phyloP scores from a whole-genome alignment of 2,329 filamentous ascomycete genomes.

The Fusarium coffeatum region DNA sequence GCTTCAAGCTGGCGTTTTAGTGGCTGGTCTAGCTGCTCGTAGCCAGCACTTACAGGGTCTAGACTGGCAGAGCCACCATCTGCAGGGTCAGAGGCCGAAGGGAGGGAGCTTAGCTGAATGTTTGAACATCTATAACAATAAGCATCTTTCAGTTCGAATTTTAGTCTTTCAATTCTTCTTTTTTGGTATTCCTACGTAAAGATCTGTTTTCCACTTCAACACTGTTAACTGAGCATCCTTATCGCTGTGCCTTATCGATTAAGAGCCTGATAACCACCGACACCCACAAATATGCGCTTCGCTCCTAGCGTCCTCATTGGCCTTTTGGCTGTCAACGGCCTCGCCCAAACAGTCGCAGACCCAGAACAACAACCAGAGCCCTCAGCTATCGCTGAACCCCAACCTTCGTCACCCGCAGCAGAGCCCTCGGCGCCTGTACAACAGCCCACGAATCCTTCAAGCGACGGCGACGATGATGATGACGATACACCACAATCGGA shows the following conservation, averaged over 20 bases:
- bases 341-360: constrained; percentile 25
- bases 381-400: constrained; percentile 15
- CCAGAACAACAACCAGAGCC: constrained; percentile 14
- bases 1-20: constrained; percentile 1
- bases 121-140: constrained; percentile 12
- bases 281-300: constrained; percentile 26
- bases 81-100: constrained; percentile 1
- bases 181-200: neutral
- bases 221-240: neutral
- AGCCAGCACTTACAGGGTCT: constrained; percentile 16
- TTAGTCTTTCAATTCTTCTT: neutral
- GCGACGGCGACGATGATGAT: neutral
- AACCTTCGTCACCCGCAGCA: constrained; percentile 24
- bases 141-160: constrained; percentile 12
- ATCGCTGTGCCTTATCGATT: neutral
- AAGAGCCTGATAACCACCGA: neutral
- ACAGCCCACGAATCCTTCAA: constrained; percentile 6
- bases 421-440: constrained; percentile 20
- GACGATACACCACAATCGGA: constrained; percentile 7
- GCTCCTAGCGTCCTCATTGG: constrained; percentile 28
- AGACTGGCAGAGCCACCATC: constrained; percentile 28
- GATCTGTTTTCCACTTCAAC: neutral
- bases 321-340: constrained; percentile 30
- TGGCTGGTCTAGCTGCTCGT: constrained; percentile 22
- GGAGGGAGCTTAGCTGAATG: constrained; percentile 26